phyloP scores from a whole-genome alignment of 1,284 basidiomycete species.

The Melanopsichium pennsylvanicum region DNA sequence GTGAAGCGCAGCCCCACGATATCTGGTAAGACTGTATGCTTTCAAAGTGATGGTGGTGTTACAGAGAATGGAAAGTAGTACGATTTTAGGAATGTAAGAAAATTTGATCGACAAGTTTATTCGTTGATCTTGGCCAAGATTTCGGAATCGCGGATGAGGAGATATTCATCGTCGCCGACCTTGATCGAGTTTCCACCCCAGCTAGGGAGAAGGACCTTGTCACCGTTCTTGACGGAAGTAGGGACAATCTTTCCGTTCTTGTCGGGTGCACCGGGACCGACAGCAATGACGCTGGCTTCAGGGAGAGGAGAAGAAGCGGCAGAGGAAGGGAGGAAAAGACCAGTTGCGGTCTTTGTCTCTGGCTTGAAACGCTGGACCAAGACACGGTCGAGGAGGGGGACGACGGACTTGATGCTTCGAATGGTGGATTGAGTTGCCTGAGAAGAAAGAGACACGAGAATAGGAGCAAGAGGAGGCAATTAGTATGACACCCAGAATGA shows the following conservation, averaged over 20 bases:
- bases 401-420: slow-evolving; percentile 83
- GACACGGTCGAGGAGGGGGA: slow-evolving; percentile 94
- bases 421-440: slow-evolving; percentile 59
- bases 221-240: slow-evolving; percentile 82
- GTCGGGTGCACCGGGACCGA: slow-evolving; percentile 88
- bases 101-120: too few species aligned
- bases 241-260: slow-evolving; percentile 84
- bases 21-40: too few species aligned
- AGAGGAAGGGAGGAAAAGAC: slow-evolving; percentile 91
- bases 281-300: slow-evolving; percentile 94
- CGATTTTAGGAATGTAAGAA: too few species aligned
- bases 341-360: slow-evolving; percentile 69
- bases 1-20: too few species aligned
- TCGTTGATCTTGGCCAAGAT: slow-evolving; percentile 97
- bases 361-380: slow-evolving; percentile 97
- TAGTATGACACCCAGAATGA: too few species aligned
- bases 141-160: slow-evolving; percentile 91
- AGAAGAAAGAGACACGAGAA: neutral
- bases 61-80: slow-evolving; percentile 12
- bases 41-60: slow-evolving; percentile 31
- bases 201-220: slow-evolving; percentile 89
- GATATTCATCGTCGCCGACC: slow-evolving; percentile 96
- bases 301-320: slow-evolving; percentile 84
- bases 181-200: slow-evolving; percentile 97
- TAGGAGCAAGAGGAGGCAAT: neutral